Conservation (phyloP, 805 yeast species). For the Candida nitratophila region DNA sequence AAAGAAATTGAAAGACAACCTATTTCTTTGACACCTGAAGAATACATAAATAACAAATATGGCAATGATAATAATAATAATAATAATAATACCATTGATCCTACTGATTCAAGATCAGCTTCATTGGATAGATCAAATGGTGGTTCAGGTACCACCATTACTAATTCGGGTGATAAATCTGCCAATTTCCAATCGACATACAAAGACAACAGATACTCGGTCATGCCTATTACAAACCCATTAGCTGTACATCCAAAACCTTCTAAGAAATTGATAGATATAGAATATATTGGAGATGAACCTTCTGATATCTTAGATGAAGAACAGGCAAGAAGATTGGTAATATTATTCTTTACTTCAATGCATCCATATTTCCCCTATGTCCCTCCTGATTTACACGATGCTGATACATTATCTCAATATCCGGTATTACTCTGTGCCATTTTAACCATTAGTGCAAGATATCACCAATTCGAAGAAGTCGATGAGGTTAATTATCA, state of each 20-base stretch:
- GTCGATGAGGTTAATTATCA: not conserved
- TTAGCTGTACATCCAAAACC: conserved; percentile 40
- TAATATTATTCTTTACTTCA: conserved; percentile 59
- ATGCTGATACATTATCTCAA: conserved; percentile 57
- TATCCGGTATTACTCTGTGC: conserved; percentile 80
- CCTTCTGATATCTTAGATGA: conserved; percentile 42
- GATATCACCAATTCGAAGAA: conserved; percentile 58
- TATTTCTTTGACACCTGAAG: not conserved
- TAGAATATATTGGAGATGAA: conserved; percentile 57
- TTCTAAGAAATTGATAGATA: conserved; percentile 41
- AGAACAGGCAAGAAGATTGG: conserved; percentile 48
- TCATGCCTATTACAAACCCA: conserved; percentile 38
- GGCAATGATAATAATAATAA: not conserved
- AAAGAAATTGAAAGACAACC: too few species aligned
- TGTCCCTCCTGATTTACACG: conserved; percentile 67
- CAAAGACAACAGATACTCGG: conserved; percentile 21
- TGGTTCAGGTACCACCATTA: too few species aligned
- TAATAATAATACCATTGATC: conserved; percentile 8
- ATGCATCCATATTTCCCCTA: conserved; percentile 91
- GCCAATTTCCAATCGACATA: not conserved
- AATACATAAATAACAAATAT: not conserved
- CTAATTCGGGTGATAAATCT: too few species aligned
- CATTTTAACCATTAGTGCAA: conserved; percentile 68
- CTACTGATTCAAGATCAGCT: too few species aligned
- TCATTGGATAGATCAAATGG: too few species aligned